Percentiles rank a stretch among this genome's conserved stretches.
These are phyloP conservation scores for Bjerkandera adusta DNA, from an alignment of 1,284 basidiomycete species.

Conservation along the genomic window DNA sequence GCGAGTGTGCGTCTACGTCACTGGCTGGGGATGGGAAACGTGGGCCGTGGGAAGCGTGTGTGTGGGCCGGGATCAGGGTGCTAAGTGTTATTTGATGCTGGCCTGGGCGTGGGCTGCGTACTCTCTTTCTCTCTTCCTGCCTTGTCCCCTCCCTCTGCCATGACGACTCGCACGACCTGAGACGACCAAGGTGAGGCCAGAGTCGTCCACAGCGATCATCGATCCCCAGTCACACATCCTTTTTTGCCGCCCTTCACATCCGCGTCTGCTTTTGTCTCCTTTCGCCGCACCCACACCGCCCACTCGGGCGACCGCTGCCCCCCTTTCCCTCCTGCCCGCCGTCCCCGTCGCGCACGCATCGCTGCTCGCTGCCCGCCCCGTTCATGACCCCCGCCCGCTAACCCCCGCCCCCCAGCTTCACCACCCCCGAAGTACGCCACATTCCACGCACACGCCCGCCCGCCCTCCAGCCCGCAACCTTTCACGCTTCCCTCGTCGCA, in stretches of 20 bases:
- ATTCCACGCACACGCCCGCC: constrained; percentile 22
- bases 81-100: background rate
- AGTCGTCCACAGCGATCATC: constrained; percentile 5
- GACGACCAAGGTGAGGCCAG: constrained; percentile 17
- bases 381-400: constrained; percentile 54
- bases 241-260: constrained; percentile 11
- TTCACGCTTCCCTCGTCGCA: constrained; percentile 13
- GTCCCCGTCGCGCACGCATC: constrained; percentile 30
- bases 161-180: constrained; percentile 19
- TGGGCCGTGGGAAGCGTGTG: no score
- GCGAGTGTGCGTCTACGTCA: no score
- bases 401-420: constrained; percentile 27
- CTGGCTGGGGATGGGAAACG: no score
- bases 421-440: constrained; percentile 9
- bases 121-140: constrained; percentile 9
- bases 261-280: constrained; percentile 14
- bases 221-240: constrained; percentile 10
- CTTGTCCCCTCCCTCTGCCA: constrained; percentile 8
- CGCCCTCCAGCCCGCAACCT: constrained; percentile 22
- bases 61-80: no score
- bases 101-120: constrained; percentile 7
- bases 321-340: constrained; percentile 31
- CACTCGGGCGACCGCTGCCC: constrained; percentile 28
- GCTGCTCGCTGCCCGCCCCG: constrained; percentile 31
- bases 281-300: constrained; percentile 19